phyloP scores from a whole-genome alignment of 2,329 filamentous ascomycete species.

The Trichoderma brevicompactum region DNA sequence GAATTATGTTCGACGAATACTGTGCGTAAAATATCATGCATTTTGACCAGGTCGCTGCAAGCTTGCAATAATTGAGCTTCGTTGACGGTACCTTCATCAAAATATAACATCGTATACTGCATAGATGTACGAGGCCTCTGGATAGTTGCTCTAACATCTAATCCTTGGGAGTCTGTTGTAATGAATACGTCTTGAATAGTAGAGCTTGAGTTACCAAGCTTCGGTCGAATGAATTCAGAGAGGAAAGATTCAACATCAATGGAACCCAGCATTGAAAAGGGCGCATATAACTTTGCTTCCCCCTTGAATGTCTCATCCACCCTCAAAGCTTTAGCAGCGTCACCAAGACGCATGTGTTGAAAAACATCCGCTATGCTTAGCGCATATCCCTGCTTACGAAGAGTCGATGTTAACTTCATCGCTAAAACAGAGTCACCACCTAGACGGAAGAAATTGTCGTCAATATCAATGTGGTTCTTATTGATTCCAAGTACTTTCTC shows the following conservation, averaged over 20 bases:
- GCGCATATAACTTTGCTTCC: conserved; percentile 28
- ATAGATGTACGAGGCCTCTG: conserved; percentile 34
- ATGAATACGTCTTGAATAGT: conserved; percentile 34
- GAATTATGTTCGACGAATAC: conserved; percentile 34
- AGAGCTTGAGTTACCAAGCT: conserved; percentile 33
- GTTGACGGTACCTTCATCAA: conserved; percentile 33
- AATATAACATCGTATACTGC: conserved; percentile 39
- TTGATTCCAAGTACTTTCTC: conserved; percentile 26
- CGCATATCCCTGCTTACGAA: conserved; percentile 34
- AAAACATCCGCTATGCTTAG: conserved; percentile 38
- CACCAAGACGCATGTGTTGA: conserved; percentile 37
- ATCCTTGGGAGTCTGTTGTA: conserved; percentile 34
- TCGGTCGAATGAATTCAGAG: conserved; percentile 28
- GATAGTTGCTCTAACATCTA: conserved; percentile 35
- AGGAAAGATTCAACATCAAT: conserved; percentile 33
- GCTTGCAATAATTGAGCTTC: conserved; percentile 32
- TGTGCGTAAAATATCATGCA: conserved; percentile 36
- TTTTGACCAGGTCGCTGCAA: conserved; percentile 35
- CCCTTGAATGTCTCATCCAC: conserved; percentile 26
- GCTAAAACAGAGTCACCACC: conserved; percentile 39
- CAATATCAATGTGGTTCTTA: conserved; percentile 39
- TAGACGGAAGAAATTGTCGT: conserved; percentile 40
- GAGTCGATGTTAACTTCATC: conserved; percentile 37
- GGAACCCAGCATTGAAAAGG: conserved; percentile 33
- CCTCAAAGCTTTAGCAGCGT: conserved; percentile 33